Evolutionary conservation across 2,329 filamentous ascomycete species (phyloP), one percentile per base, ranked within the genome.

Genomic region (Pyrenochaeta sp.): DNA sequence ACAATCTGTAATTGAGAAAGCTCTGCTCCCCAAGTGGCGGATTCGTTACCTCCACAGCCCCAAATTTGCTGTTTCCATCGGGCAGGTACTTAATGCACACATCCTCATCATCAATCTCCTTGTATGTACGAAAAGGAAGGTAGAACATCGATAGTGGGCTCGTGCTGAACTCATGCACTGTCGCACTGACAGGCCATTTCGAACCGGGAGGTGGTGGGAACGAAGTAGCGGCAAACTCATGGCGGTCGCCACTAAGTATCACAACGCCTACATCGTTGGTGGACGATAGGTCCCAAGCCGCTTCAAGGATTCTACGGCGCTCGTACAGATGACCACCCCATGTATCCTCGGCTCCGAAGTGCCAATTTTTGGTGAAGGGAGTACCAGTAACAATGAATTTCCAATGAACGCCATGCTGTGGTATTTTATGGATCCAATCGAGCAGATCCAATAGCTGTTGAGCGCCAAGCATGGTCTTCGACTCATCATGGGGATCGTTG

Each of bases 311-410:
- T 49, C 81, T 82, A 48, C 83, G 85, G 14, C 95, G 88, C 79
- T 99, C 95, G 43, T 83, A 79, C 1, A 97, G 82, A 75, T 96
- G 97, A 0, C 94, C 94, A 41, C 91, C 92, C 95, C 95, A 99
- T 0, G 95, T 98, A 71, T 99, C 95, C 56, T 88, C 83, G 2
- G 87, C 87, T 60, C 95, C 94, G 60, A 97, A 86, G 20, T 87
- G 89, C 94, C 95, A 99, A 75, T 99, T 99, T 79, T 97, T 96
- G 6, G 95, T 98, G 73, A 99, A 97, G 0, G 95, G 95, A 4
- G 98, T 90, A 15, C 90, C 93, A 33, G 90, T 93, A 15, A 93
- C 88, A 45, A 99, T 81, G 66, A 99, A 87, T 79, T 98, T 98
- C 94, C 95, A 99, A 68, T 89, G 88, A 0, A 97, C 88, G 1